phyloP scores from a whole-genome alignment of 371 early-diverging fungal species.

The Smittium mucronatum region DNA sequence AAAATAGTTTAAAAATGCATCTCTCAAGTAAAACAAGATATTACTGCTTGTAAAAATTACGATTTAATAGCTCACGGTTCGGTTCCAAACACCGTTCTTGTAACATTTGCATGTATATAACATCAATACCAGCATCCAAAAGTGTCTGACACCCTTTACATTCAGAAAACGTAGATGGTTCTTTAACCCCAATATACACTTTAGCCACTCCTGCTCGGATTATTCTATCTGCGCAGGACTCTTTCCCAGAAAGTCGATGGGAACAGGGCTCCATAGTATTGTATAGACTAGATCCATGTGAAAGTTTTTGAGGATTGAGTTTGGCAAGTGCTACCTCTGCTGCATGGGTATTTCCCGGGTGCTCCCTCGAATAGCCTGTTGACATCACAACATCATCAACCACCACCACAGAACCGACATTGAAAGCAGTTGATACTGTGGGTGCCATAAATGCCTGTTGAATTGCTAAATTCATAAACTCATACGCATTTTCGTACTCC shows the following conservation, averaged over 20 bases:
- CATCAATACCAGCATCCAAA: conserved; percentile 45
- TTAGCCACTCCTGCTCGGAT: conserved; percentile 52
- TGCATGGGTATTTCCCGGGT: conserved; percentile 28
- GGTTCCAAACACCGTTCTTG: conserved; percentile 58
- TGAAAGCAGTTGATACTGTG: conserved; percentile 71
- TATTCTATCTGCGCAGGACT: conserved; percentile 24
- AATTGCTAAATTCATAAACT: conserved; percentile 60
- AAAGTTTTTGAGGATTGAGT: conserved; percentile 17
- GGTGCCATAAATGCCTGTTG: conserved; percentile 57
- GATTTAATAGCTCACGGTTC: conserved; percentile 47
- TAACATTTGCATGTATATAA: conserved; percentile 46
- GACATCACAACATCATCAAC: conserved; percentile 22
- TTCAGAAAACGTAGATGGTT: conserved; percentile 70
- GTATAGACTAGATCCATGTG: conserved; percentile 23
- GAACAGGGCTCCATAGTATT: conserved; percentile 35
- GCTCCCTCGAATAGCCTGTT: conserved; percentile 29
- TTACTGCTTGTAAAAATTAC: too few relatives aligned
- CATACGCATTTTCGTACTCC: conserved; percentile 27
- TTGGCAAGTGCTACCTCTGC: conserved; percentile 28
- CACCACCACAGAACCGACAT: conserved; percentile 81
- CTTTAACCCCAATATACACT: conserved; percentile 76
- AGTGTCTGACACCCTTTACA: conserved; percentile 52
- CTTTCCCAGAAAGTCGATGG: conserved; percentile 24
- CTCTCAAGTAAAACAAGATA: too few relatives aligned
- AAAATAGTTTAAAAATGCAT: too few relatives aligned